A percentile compares a stretch with the other conserved stretches of the same genome.
These are phyloP conservation scores for Tricholoma saponaceum DNA, from an alignment of 768 basidiomycete genomes.

Conservation along the genomic window DNA sequence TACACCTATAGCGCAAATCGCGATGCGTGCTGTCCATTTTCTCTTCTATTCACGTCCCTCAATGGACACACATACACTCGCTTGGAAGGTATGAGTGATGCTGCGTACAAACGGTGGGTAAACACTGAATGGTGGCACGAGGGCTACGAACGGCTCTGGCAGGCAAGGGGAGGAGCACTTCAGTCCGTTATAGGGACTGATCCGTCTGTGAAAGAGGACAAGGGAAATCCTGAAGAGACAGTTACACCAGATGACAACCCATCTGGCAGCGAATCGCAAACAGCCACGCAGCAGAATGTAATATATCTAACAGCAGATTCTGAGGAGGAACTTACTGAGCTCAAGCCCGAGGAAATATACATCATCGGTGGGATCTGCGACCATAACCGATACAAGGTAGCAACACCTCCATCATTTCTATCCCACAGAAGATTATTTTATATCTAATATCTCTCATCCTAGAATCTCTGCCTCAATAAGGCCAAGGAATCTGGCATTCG, in stretches of 20 bases:
- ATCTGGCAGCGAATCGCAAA: neutral
- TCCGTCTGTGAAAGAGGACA: neutral
- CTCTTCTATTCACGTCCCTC: conserved; percentile 77
- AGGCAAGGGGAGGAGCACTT: conserved; percentile 6
- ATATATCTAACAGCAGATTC: conserved; percentile 97
- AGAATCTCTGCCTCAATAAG: conserved; percentile 91
- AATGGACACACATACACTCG: conserved; percentile 63
- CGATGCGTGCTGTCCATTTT: conserved; percentile 64
- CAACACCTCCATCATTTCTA: neutral
- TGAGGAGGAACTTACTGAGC: conserved; percentile 75
- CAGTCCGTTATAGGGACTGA: neutral
- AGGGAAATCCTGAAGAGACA: neutral
- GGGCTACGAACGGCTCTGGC: conserved; percentile 70
- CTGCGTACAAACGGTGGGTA: conserved; percentile 75
- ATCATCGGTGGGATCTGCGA: conserved; percentile 96
- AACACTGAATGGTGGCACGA: conserved; percentile 82
- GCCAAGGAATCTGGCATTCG: conserved; percentile 69
- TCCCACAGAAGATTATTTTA: neutral
- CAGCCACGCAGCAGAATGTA: conserved; percentile 44
- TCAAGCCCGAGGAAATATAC: conserved; percentile 83
- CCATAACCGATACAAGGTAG: conserved; percentile 91
- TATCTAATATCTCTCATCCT: conserved; percentile 8
- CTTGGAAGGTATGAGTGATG: conserved; percentile 61
- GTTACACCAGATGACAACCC: neutral
- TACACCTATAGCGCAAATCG: conserved; percentile 90